Evolutionary conservation across 805 yeast genomes (phyloP).

Genomic region (Candida morakotiae): DNA sequence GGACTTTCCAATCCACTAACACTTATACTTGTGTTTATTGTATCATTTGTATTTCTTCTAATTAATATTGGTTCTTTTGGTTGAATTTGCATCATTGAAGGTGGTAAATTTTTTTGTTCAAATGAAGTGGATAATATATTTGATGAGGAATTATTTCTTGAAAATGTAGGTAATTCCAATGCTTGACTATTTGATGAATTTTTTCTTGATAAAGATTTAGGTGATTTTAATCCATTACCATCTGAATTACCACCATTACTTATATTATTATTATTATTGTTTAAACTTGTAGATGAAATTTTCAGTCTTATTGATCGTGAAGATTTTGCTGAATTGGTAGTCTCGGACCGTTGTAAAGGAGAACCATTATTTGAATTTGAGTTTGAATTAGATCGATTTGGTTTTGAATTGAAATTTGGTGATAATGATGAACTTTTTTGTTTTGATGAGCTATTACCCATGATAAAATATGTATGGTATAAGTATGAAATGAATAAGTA

Average conservation of each 20-base stretch:
- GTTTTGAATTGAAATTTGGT: not conserved
- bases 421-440: slow-evolving; percentile 15
- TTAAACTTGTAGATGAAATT: slow-evolving; percentile 18
- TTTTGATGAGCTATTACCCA: slow-evolving; percentile 55
- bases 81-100: slow-evolving; percentile 64
- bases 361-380: not conserved
- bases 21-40: slow-evolving; percentile 9
- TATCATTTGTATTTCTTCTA: slow-evolving; percentile 45
- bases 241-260: not conserved
- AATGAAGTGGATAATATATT: slow-evolving; percentile 7
- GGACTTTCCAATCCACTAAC: slow-evolving; percentile 6
- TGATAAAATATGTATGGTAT: slow-evolving; percentile 14
- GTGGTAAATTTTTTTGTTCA: slow-evolving; percentile 42
- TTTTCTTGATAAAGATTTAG: slow-evolving; percentile 27
- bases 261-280: slow-evolving; percentile 26
- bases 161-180: slow-evolving; percentile 5
- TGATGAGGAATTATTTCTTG: slow-evolving; percentile 8
- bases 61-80: slow-evolving; percentile 74
- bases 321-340: slow-evolving; percentile 47
- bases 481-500: not conserved
- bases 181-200: slow-evolving; percentile 16
- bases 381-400: not conserved
- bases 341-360: slow-evolving; percentile 55
- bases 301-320: slow-evolving; percentile 44
- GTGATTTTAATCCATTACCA: slow-evolving; percentile 22